Percentiles rank a stretch among this genome's conserved stretches.
phyloP scores from a whole-genome alignment of 306 rosid genomes.

The Lupinus albus region DNA sequence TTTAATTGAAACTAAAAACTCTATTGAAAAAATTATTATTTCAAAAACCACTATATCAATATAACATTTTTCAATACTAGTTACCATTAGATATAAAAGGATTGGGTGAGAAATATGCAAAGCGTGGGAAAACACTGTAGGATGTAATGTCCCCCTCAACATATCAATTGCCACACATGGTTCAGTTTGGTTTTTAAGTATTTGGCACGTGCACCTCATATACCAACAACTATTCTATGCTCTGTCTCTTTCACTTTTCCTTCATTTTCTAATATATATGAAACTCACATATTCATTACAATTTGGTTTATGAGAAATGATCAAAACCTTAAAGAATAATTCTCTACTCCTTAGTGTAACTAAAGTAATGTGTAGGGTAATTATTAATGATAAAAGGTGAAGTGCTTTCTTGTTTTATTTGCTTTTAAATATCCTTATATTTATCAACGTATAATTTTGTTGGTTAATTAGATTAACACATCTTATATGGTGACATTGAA shows the following conservation, averaged over 20 bases:
- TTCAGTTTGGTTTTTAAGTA: constrained; percentile 1
- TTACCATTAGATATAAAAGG: too few species aligned
- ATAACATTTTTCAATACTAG: too few species aligned
- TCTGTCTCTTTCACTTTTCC: neutral
- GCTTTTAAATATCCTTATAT: too few species aligned
- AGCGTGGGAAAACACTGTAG: neutral
- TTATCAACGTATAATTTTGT: neutral
- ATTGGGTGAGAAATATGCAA: neutral
- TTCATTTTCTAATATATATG: neutral
- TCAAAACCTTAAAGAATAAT: neutral
- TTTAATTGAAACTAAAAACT: too few species aligned
- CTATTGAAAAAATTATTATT: too few species aligned
- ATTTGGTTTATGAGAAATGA: neutral
- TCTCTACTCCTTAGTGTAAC: neutral
- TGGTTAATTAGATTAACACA: neutral
- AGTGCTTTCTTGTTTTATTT: neutral
- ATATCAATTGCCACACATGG: neutral
- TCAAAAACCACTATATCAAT: constrained; percentile 9
- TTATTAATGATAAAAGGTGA: neutral
- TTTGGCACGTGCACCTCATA: neutral
- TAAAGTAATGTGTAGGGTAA: too few species aligned
- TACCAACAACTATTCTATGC: neutral
- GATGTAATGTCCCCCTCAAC: constrained; percentile 3
- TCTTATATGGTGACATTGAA: neutral
- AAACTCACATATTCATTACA: neutral